Conservation (phyloP, 2,329 filamentous ascomycete genomes). For the Alternaria atra region DNA sequence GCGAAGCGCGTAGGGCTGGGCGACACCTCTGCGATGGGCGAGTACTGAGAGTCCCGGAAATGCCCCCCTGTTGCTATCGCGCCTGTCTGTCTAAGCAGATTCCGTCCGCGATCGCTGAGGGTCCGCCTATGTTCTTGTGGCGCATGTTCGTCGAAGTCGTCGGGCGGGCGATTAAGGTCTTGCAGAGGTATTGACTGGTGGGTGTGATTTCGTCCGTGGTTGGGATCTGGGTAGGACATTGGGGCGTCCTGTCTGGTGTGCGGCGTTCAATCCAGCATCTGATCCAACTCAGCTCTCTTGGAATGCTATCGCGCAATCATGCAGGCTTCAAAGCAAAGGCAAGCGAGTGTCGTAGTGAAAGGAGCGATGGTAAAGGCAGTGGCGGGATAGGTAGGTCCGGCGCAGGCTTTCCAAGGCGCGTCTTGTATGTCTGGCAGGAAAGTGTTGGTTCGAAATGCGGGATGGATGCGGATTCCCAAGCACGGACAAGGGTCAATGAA, state of each 20-base stretch:
- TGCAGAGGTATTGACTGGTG: slow-evolving; percentile 76
- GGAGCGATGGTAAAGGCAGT: slow-evolving; percentile 1
- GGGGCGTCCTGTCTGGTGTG: slow-evolving; percentile 40
- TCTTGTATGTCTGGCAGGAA: slow-evolving; percentile 13
- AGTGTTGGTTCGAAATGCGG: slow-evolving; percentile 15
- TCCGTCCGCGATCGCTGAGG: slow-evolving; percentile 59
- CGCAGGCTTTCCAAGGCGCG: slow-evolving; percentile 10
- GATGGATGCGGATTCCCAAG: slow-evolving; percentile 12
- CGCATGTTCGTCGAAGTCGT: slow-evolving; percentile 42
- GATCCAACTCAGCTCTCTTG: slow-evolving; percentile 38
- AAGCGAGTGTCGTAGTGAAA: slow-evolving; percentile 18
- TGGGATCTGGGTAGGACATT: slow-evolving; percentile 61
- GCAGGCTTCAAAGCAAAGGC: slow-evolving; percentile 10
- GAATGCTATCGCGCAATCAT: slow-evolving; percentile 33
- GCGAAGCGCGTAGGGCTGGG: slow-evolving; percentile 55
- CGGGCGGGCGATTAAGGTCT: slow-evolving; percentile 56
- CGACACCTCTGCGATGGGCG: slow-evolving; percentile 63
- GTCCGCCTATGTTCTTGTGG: slow-evolving; percentile 52
- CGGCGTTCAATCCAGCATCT: slow-evolving; percentile 40
- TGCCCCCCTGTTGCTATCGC: slow-evolving; percentile 53
- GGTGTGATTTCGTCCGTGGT: slow-evolving; percentile 58
- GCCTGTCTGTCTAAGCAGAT: slow-evolving; percentile 57
- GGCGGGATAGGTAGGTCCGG: background rate
- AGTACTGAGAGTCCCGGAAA: slow-evolving; percentile 57
- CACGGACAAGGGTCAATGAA: slow-evolving; percentile 7